Conservation (phyloP, 345 rosid species). For the Reutealis trisperma region DNA sequence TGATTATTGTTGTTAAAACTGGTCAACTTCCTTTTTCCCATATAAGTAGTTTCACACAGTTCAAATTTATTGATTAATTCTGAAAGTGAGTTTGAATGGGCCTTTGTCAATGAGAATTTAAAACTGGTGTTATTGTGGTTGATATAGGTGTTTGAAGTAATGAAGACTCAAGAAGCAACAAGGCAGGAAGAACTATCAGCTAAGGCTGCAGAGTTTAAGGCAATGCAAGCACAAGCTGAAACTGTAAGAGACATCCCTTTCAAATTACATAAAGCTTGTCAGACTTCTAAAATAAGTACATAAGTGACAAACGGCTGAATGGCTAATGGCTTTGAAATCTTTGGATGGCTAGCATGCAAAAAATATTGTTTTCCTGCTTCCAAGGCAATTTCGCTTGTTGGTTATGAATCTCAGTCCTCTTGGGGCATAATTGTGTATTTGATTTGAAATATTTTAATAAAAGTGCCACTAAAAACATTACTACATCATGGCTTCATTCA, state of each 20-base stretch:
- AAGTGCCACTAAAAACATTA: background rate
- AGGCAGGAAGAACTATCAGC: constrained; percentile 63
- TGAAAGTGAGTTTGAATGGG: background rate
- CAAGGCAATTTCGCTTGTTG: background rate
- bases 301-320: background rate
- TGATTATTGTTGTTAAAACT: constrained; percentile 2
- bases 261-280: background rate
- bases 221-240: constrained; percentile 87
- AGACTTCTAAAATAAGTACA: background rate
- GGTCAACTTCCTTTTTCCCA: background rate
- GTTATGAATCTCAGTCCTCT: no score
- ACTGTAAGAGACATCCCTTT: constrained; percentile 51
- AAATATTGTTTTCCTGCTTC: background rate
- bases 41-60: background rate
- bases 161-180: constrained; percentile 82
- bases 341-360: background rate
- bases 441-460: background rate
- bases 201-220: constrained; percentile 78
- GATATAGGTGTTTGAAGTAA: constrained; percentile 67
- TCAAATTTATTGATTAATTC: background rate
- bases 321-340: background rate
- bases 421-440: background rate
- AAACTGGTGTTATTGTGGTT: constrained; percentile 6
- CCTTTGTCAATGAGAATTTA: background rate
- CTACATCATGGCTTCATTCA: background rate